Evolutionary conservation across 2,329 filamentous ascomycete species (phyloP), one percentile per base, ranked within the genome.

Genomic region (Colletotrichum nymphaeae): DNA sequence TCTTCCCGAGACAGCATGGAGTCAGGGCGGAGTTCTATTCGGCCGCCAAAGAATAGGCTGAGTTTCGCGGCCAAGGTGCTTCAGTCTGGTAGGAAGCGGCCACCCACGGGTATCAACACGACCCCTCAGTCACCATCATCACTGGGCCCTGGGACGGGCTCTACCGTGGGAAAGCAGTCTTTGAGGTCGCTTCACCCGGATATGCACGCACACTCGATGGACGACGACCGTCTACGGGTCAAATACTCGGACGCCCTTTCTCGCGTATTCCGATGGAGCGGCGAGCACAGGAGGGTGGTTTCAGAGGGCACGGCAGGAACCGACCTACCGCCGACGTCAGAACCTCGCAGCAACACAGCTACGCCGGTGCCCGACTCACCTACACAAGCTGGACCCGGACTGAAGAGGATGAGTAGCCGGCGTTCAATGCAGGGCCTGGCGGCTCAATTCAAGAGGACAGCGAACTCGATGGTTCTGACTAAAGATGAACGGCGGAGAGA

Each of bases 401-500:
- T 49, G 28, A 67, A 63, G 37, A 72, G 62, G 35, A 42, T 60
- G 46, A 22, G 42, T 14, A 52, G 56, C 30, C 22, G 46, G 30
- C 71, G 35, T 12, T 73, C 71, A 60, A 56, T 75, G 24, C 69
- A 76, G 32, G 57, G 56, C 14, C 26, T 76, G 9, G 62, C 74
- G 64, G 70, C 73, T n/a, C 73, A 75, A 35, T 75, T 75, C 37
- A 76, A 53, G 70, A 63, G 62, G 52, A 75, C 72, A 52, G 67
- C 67, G 12, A 70, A 60, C 30, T 57, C 49, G 24, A 66, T 74
- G 57, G 73, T 67, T 7, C 55, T 72, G 58, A 62, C 67, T 35
- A 79, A 77, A 53, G 77, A 78, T 19, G 83, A 85, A 64, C 80
- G 78, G 74, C 77, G 81, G 72, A 78, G 82, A 26, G 79, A 81